These are phyloP conservation scores for Penicillium hesseltinei DNA, from an alignment of 2,329 filamentous ascomycete genomes.

Conservation along the genomic window DNA sequence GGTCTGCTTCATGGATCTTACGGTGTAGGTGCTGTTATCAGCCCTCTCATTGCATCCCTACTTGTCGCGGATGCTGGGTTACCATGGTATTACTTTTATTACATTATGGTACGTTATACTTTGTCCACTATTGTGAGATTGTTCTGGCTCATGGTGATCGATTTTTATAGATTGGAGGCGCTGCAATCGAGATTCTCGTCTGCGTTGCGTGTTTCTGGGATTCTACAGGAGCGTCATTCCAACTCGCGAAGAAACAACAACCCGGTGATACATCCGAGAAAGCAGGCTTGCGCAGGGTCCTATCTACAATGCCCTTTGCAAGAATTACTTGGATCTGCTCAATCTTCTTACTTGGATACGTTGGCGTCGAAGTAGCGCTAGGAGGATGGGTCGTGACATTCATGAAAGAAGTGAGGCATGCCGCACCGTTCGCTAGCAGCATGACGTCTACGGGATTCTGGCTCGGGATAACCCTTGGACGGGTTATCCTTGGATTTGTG, in stretches of 20 bases:
- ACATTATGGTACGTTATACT: slow-evolving; percentile 59
- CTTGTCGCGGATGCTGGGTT: slow-evolving; percentile 64
- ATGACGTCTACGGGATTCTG: slow-evolving; percentile 73
- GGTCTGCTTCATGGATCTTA: slow-evolving; percentile 70
- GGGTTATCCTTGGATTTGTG: slow-evolving; percentile 64
- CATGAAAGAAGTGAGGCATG: slow-evolving; percentile 69
- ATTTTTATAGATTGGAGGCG: not conserved
- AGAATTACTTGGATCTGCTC: slow-evolving; percentile 58
- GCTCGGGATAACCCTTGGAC: slow-evolving; percentile 70
- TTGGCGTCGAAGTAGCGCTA: slow-evolving; percentile 65
- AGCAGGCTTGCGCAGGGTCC: not conserved
- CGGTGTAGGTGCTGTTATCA: slow-evolving; percentile 66
- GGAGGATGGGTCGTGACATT: slow-evolving; percentile 76
- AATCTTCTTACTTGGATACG: slow-evolving; percentile 68
- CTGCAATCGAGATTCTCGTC: not conserved
- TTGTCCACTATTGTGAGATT: slow-evolving; percentile 44
- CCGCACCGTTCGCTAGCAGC: slow-evolving; percentile 63
- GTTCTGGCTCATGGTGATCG: not conserved
- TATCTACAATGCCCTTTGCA: slow-evolving; percentile 1
- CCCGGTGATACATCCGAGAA: not conserved
- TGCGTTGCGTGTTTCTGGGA: slow-evolving; percentile 5
- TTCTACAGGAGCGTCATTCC: not conserved
- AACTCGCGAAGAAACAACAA: not conserved
- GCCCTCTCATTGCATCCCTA: slow-evolving; percentile 67
- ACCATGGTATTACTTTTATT: slow-evolving; percentile 73